Evolutionary conservation across 441 rosid species (phyloP).

Genomic region (Bruguiera hainesii): DNA sequence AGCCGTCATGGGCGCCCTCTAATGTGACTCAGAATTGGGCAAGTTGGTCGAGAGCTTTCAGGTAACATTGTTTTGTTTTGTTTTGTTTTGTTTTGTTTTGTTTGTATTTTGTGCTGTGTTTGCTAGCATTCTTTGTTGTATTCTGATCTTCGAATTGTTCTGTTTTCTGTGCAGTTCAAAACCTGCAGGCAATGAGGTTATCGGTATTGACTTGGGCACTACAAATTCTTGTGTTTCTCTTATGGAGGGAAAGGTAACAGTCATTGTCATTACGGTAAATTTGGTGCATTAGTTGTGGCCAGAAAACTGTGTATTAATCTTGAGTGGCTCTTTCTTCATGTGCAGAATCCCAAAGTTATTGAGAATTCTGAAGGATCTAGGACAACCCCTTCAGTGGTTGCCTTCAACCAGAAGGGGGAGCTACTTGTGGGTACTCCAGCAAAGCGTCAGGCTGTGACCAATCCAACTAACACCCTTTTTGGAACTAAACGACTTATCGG

Average conservation of each 20-base stretch:
- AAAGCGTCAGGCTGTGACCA: constrained; percentile 82
- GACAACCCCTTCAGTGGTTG: constrained; percentile 80
- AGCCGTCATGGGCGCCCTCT: constrained; percentile 44
- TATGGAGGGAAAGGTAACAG: constrained; percentile 90
- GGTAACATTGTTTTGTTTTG: constrained; percentile 37
- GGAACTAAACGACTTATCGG: constrained; percentile 82
- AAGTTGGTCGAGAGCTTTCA: constrained; percentile 67
- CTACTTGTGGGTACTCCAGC: constrained; percentile 82
- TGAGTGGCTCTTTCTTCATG: background rate
- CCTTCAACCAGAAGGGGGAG: constrained; percentile 64
- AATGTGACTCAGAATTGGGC: constrained; percentile 44
- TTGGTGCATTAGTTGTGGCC: background rate
- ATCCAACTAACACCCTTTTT: constrained; percentile 64
- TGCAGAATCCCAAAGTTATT: constrained; percentile 72
- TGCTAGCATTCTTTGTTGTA: background rate
- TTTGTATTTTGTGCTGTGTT: background rate
- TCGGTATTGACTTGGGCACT: constrained; percentile 95
- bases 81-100: background rate
- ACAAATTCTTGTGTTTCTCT: constrained; percentile 95
- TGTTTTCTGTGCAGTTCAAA: constrained; percentile 47
- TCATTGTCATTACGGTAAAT: background rate
- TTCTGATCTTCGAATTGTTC: background rate
- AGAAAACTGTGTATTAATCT: background rate
- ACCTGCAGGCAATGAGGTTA: constrained; percentile 78
- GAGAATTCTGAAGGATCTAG: constrained; percentile 83